phyloP scores from a whole-genome alignment of 192 early-diverging fungal genomes.

The Backusella tuberculispora region DNA sequence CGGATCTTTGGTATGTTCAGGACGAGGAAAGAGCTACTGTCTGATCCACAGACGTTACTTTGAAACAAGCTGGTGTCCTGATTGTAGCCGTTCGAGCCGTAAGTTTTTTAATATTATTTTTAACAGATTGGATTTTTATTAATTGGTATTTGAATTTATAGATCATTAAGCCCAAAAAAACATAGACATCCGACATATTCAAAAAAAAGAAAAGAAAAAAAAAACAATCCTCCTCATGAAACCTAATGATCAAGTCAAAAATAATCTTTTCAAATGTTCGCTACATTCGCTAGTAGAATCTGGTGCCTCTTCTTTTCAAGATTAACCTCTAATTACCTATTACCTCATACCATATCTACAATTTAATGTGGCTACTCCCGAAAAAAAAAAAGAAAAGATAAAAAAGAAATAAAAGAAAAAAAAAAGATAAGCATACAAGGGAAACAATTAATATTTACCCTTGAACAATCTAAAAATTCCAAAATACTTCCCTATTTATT shows the following conservation, averaged over 20 bases:
- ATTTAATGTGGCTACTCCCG: background rate
- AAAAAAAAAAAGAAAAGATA: conserved; percentile 1
- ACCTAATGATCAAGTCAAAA: conserved; percentile 9
- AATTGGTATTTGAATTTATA: background rate
- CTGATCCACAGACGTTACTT: conserved; percentile 40
- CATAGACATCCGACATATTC: conserved; percentile 5
- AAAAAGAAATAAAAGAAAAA: conserved; percentile 3
- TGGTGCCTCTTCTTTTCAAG: conserved; percentile 1
- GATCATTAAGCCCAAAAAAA: conserved; percentile 9
- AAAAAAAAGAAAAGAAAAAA: conserved; percentile 5
- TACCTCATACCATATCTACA: background rate
- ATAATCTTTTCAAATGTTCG: background rate
- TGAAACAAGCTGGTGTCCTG: conserved; percentile 43
- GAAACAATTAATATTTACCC: background rate
- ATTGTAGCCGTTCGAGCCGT: conserved; percentile 32
- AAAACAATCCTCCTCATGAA: background rate
- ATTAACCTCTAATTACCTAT: background rate
- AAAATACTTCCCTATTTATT: conserved; percentile 1
- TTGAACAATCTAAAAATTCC: conserved; percentile 8
- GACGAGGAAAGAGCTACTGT: conserved; percentile 39
- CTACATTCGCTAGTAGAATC: background rate
- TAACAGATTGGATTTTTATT: background rate
- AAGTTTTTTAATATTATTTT: background rate
- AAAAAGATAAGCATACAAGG: conserved; percentile 14
- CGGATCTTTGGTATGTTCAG: conserved; percentile 14